phyloP scores from a whole-genome alignment of 768 basidiomycete species.

The Sarcomyxa edulis region DNA sequence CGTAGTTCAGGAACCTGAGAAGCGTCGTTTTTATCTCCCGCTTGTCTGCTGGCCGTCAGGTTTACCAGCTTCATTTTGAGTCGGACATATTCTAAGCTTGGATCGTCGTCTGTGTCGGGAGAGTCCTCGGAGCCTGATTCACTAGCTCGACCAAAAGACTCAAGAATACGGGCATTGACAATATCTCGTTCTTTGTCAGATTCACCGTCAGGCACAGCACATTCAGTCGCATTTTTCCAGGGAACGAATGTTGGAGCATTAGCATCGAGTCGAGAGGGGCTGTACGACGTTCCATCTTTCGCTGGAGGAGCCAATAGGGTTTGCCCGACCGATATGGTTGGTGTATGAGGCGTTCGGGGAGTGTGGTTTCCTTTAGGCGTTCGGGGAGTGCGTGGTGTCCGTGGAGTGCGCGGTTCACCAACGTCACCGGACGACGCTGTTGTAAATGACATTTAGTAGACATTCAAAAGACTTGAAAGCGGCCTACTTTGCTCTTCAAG shows the following conservation, averaged over 20 bases:
- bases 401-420: conserved; percentile 5
- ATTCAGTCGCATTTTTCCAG: conserved; percentile 9
- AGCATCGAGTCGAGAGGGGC: conserved; percentile 28
- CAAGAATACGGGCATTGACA: conserved; percentile 15
- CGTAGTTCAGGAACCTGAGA: conserved; percentile 33
- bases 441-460: neutral
- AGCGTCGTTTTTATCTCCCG: conserved; percentile 20
- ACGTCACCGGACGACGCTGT: conserved; percentile 3
- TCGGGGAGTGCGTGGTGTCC: conserved; percentile 22
- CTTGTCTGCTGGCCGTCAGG: conserved; percentile 29
- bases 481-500: conserved; percentile 35
- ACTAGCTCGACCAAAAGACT: conserved; percentile 14
- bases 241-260: conserved; percentile 35
- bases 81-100: conserved; percentile 56
- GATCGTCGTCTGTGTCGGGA: conserved; percentile 45
- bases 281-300: too few species aligned
- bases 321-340: too few species aligned
- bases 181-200: conserved; percentile 9
- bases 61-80: conserved; percentile 53
- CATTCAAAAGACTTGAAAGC: conserved; percentile 1
- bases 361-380: conserved; percentile 11
- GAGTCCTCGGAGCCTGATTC: conserved; percentile 25
- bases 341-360: conserved; percentile 29
- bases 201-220: conserved; percentile 9
- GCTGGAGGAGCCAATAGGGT: conserved; percentile 18